Percentiles rank a stretch among this genome's conserved stretches.
phyloP scores from a whole-genome alignment of 768 basidiomycete genomes.

The Coprinellus micaceus region DNA sequence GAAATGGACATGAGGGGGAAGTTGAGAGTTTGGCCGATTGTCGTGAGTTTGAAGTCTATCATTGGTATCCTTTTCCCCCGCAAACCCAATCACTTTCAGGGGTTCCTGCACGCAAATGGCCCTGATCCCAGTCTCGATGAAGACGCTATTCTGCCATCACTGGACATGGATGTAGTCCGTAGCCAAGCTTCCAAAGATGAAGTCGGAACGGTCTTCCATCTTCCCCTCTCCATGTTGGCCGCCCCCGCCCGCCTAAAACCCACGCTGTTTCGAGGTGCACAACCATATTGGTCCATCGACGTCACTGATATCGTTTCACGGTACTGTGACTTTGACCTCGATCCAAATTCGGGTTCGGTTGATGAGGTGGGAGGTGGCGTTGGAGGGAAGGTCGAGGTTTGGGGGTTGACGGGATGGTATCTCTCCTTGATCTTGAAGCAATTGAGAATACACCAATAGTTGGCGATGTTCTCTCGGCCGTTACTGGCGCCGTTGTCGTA shows the following conservation, averaged over 20 bases:
- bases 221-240: constrained; percentile 53
- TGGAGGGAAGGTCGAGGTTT: constrained; percentile 59
- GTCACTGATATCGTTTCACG: constrained; percentile 55
- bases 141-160: constrained; percentile 55
- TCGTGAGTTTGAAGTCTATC: constrained; percentile 45
- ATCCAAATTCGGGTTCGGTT: constrained; percentile 21
- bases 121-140: constrained; percentile 15
- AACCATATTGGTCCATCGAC: constrained; percentile 64
- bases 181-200: constrained; percentile 49
- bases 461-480: constrained; percentile 5
- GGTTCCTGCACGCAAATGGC: constrained; percentile 32
- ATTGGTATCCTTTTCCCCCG: background rate
- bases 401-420: constrained; percentile 87
- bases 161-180: constrained; percentile 49
- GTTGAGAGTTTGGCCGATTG: constrained; percentile 70
- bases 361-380: constrained; percentile 42
- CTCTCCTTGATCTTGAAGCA: constrained; percentile 58
- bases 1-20: constrained; percentile 54
- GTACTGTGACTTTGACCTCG: constrained; percentile 24
- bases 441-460: constrained; percentile 44
- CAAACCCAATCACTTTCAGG: constrained; percentile 24
- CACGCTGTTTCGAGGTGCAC: constrained; percentile 51
- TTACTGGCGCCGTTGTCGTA: constrained; percentile 29
- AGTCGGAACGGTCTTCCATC: constrained; percentile 69
- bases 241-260: constrained; percentile 45